Evolutionary conservation across 768 basidiomycete species (phyloP), one percentile per base, ranked within the genome.

Genomic region (Lenzites betulinus): DNA sequence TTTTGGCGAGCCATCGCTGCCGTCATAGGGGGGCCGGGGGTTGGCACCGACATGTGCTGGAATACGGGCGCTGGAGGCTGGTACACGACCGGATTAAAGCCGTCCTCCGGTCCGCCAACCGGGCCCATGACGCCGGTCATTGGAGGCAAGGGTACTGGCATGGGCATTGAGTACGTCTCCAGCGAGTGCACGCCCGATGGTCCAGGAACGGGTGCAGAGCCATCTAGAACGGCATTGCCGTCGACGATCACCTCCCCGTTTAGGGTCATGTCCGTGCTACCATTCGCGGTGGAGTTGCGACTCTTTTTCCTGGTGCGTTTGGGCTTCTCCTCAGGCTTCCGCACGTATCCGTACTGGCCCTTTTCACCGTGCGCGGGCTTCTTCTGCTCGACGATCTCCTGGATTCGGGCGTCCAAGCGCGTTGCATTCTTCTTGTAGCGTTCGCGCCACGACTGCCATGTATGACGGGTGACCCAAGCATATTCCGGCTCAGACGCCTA

Each of bases 371-470:
- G 82, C 1, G 73, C 73, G 2, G 89, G 87, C 65, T 86, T 88
- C 69, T 84, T 89, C 69, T 86, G 79, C 26, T 84, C 85, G 1
- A 93, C 89, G 13, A 92, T 85, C 5, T 76, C 75, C 1, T 83
- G 72, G 53, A 93, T 92, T 54, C 83, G 73, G 12, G 68, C 68
- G 67, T 93, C 90, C 38, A 93, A 79, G 11, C 90, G 84, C 7
- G 75, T 69, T 0, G 89, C 77, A 61, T 93, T 88, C 73, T 93
- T 93, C 77, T 93, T 92, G 76, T 93, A 93, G 28, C 92, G 80
- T 69, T 93, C 91, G 26, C 92, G 83, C 91, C 91, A 93, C 16
- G 91, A 93, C 64, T 92, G 90, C 91, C 91, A 93, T 2, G 90
- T 92, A 70, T 93, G 91, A 16, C 90, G 85, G 25, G 77, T 79